A percentile compares a stretch with the other conserved stretches of the same genome.
These are phyloP conservation scores for Quercus engelmannii DNA, from an alignment of 306 rosid species.

Conservation along the genomic window DNA sequence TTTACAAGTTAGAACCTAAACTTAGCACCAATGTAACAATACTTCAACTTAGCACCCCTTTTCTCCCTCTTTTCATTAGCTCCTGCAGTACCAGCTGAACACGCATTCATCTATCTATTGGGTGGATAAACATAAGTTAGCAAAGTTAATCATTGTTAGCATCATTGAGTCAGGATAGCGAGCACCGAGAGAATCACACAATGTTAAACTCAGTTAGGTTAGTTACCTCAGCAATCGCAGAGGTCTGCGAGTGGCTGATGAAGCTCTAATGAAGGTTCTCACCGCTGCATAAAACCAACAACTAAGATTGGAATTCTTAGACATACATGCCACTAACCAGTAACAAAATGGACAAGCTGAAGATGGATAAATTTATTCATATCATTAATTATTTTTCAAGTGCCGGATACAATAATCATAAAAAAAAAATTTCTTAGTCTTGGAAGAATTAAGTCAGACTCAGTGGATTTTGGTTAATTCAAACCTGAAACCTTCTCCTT, in stretches of 20 bases:
- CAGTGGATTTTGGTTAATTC: slow-evolving; percentile 31
- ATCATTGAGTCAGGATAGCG: neutral
- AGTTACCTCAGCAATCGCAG: slow-evolving; percentile 61
- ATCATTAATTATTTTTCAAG: slow-evolving; percentile 15
- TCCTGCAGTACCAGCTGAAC: slow-evolving; percentile 1
- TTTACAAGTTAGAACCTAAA: neutral
- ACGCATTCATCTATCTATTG: slow-evolving; percentile 11
- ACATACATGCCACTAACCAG: slow-evolving; percentile 6
- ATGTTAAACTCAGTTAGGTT: slow-evolving; percentile 34
- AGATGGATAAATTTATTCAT: slow-evolving; percentile 7
- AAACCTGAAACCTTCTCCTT: slow-evolving; percentile 47
- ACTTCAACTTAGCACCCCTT: neutral
- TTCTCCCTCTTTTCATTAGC: neutral
- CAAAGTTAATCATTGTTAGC: slow-evolving; percentile 9
- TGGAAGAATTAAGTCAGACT: slow-evolving; percentile 26
- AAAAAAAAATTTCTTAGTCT: slow-evolving; percentile 2
- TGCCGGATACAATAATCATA: slow-evolving; percentile 27
- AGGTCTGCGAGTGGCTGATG: slow-evolving; percentile 33
- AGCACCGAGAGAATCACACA: neutral
- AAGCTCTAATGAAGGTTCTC: slow-evolving; percentile 41
- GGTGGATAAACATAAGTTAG: slow-evolving; percentile 13
- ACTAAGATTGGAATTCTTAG: slow-evolving; percentile 34
- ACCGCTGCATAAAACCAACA: slow-evolving; percentile 49
- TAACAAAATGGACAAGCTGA: neutral
- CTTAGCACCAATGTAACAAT: too few relatives aligned